These are phyloP conservation scores for Zopfia rhizophila DNA, from an alignment of 2,329 filamentous ascomycete genomes.

Conservation along the genomic window DNA sequence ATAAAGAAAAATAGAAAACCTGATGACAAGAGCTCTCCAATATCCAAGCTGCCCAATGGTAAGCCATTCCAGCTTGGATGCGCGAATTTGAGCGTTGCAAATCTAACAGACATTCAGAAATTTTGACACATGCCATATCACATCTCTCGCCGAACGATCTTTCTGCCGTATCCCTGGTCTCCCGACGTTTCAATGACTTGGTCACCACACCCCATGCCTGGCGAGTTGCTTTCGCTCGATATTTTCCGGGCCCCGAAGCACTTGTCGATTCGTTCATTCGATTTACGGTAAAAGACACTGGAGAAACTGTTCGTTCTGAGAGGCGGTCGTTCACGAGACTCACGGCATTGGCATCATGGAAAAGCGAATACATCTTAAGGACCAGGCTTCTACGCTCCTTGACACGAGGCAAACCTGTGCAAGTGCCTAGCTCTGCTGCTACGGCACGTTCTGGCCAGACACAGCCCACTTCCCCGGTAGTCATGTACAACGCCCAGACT, in stretches of 20 bases:
- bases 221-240: conserved; percentile 90
- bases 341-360: conserved; percentile 88
- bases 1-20: conserved; percentile 59
- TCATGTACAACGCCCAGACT: conserved; percentile 87
- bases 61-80: conserved; percentile 36
- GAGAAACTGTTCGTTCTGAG: conserved; percentile 71
- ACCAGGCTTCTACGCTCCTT: conserved; percentile 86
- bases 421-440: conserved; percentile 64
- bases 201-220: conserved; percentile 93
- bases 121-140: conserved; percentile 89
- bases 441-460: conserved; percentile 64
- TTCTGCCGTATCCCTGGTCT: conserved; percentile 84
- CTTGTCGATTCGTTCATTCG: conserved; percentile 53
- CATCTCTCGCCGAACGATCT: conserved; percentile 89
- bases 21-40: conserved; percentile 58
- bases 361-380: conserved; percentile 92
- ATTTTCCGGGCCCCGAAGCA: conserved; percentile 81
- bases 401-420: conserved; percentile 79
- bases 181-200: conserved; percentile 83
- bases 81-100: background rate
- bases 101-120: conserved; percentile 69
- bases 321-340: conserved; percentile 83
- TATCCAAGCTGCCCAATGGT: conserved; percentile 84
- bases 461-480: conserved; percentile 76
- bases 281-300: conserved; percentile 55